Evolutionary conservation across 768 basidiomycete genomes (phyloP), one percentile per base, ranked within the genome.

Genomic region (Harrya chromipes): DNA sequence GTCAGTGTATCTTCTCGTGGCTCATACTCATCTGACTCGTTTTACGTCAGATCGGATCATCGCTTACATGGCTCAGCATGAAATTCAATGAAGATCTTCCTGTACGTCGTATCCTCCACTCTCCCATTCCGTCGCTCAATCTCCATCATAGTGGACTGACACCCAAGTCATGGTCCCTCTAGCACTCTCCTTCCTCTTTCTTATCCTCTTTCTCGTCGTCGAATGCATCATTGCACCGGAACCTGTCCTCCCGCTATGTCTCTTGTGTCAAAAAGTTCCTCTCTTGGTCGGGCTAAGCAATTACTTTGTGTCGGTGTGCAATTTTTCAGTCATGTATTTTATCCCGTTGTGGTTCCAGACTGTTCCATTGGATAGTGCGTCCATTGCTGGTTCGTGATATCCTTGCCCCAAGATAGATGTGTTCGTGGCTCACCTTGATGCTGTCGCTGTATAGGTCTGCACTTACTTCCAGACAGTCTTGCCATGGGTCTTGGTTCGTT

Each of bases 301-400:
- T 59, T 84, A 83, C 59, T 75, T 87, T 19, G 87, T 90, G 11
- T 78, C 86, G 5, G 73, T 76, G 2, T 88, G 86, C 64, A 91
- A 88, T 61, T 85, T 90, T 41, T 72, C 82, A 1, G 75, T 89
- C 55, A 86, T 79, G 62, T 91, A 87, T 64, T 89, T 84, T 65
- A 78, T 83, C 63, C 88, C 89, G 4, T 78, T 85, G 63, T 90
- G 86, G 85, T 90, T 90, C 63, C 85, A 90, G 64, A 88, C 84
- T 0, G 88, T 90, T 2, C 72, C 79, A 62, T 60, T 87, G 34
- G 79, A 83, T 13, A 84, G 74, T 39, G 83, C 87, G 19, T 81
- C 84, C 10, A 81, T 75, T 6, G 84, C 84, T 1, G 83, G 83
- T 82, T 52, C 9, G 53, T 48, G 6, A 20, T n/a, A 26, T 12